Conservation (phyloP, 2,329 filamentous ascomycete species). For the Trichophyton schoenleinii region DNA sequence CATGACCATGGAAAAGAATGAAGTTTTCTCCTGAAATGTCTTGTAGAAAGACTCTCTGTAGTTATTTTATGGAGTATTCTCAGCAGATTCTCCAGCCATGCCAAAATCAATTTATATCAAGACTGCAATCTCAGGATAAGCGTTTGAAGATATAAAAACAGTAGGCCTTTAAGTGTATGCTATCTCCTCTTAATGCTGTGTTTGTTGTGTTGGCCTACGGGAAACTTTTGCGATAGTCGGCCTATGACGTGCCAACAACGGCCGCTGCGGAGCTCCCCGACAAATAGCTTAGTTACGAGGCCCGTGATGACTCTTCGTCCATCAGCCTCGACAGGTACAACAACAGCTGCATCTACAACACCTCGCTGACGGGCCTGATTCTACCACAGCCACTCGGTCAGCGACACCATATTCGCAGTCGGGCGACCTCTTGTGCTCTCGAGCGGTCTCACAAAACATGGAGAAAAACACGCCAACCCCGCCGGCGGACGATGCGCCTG, state of each 20-base stretch:
- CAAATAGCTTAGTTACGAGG: not conserved
- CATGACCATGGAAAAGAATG: not conserved
- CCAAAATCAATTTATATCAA: no score
- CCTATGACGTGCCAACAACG: not conserved
- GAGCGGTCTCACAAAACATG: not conserved
- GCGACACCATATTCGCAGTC: not conserved
- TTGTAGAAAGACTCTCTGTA: no score
- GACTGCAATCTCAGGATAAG: no score
- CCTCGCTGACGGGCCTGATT: not conserved
- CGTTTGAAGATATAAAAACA: no score
- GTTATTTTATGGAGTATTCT: no score
- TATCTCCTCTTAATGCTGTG: no score
- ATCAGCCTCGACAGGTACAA: not conserved
- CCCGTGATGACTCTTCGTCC: not conserved
- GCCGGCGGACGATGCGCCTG: conserved; percentile 5
- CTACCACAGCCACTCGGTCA: not conserved
- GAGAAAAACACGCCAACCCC: not conserved
- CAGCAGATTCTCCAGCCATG: no score
- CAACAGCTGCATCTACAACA: not conserved
- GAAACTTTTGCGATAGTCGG: not conserved
- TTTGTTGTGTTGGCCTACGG: no score
- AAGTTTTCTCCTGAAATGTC: no score
- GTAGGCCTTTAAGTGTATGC: no score
- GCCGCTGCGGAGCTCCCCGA: not conserved
- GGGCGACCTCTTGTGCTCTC: not conserved